Evolutionary conservation across 2,329 filamentous ascomycete species (phyloP), one percentile per base, ranked within the genome.

Genomic region (Bipolaris gigantea): DNA sequence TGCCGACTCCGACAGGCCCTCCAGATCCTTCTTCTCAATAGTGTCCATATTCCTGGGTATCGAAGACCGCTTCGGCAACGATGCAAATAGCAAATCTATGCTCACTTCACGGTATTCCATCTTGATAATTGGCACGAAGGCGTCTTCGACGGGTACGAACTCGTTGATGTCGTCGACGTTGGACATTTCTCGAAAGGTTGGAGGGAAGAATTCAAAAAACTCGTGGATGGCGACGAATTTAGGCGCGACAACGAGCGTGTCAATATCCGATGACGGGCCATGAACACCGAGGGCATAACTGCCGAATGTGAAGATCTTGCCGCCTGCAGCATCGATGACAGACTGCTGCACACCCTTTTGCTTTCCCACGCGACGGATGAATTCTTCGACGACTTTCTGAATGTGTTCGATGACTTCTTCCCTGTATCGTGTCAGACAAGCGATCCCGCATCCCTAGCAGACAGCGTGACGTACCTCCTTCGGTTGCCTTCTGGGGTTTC

Each of bases 111-210:
- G 86, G 63, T 95, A 90, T 72, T 96, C 90, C 68, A 97, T 90
- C 73, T 97, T 97, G 79, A 99, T 97, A 72, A 99, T 96, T 43
- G 94, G 94, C 7, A 97, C 93, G 69, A 90, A 96, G 4, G 93
- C 91, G 68, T 96, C 93, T 43, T 88, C 88, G 34, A 99, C 94
- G 0, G 89, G 85, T 2, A 90, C 88, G 66, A 97, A 81, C 71
- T 95, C 90, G 56, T 89, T 88, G 64, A 97, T 90, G 55, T 92
- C 83, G n/a, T 87, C 89, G 34, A 85, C 79, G 8, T 89, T 85
- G 1, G 90, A 86, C 83, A 94, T 88, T 62, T 87, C 82, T 63
- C 88, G 79, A 44, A 99, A 84, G 43, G 95, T 78, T 18, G 84
- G 80, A n/a, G 92, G 92, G 65, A 97, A 97, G 65, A 89, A 81